Evolutionary conservation across 768 basidiomycete species (phyloP).

Genomic region (Leccinum uliginosum): DNA sequence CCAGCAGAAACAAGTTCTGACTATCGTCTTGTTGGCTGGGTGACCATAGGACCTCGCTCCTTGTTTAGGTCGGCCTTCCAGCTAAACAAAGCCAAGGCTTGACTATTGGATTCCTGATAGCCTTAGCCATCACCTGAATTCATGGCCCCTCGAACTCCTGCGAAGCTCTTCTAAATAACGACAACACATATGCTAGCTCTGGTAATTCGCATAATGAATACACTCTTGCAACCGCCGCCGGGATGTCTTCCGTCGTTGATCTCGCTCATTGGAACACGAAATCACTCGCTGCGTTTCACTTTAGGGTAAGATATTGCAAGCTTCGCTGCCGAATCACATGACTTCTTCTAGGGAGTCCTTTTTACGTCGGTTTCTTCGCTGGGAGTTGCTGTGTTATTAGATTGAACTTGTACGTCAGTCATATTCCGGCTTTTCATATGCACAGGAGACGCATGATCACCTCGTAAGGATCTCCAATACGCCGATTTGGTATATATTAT

Average conservation of each 20-base stretch:
- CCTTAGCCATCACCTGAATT: neutral
- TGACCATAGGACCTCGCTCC: neutral
- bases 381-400: neutral
- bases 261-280: neutral
- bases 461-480: neutral
- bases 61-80: neutral
- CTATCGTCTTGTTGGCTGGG: neutral
- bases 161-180: neutral
- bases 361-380: neutral
- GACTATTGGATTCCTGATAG: neutral
- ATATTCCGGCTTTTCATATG: slow-evolving; percentile 8
- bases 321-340: neutral
- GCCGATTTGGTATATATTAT: neutral
- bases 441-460: slow-evolving; percentile 5
- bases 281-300: neutral
- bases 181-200: neutral
- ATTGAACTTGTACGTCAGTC: slow-evolving; percentile 8
- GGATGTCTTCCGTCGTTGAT: neutral
- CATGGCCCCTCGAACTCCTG: neutral
- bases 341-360: neutral
- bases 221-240: neutral
- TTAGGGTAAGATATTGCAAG: neutral
- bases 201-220: neutral
- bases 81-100: neutral
- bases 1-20: slow-evolving; percentile 1